These are phyloP conservation scores for Colletotrichum sidae DNA, from an alignment of 2,329 filamentous ascomycete species.

Conservation along the genomic window DNA sequence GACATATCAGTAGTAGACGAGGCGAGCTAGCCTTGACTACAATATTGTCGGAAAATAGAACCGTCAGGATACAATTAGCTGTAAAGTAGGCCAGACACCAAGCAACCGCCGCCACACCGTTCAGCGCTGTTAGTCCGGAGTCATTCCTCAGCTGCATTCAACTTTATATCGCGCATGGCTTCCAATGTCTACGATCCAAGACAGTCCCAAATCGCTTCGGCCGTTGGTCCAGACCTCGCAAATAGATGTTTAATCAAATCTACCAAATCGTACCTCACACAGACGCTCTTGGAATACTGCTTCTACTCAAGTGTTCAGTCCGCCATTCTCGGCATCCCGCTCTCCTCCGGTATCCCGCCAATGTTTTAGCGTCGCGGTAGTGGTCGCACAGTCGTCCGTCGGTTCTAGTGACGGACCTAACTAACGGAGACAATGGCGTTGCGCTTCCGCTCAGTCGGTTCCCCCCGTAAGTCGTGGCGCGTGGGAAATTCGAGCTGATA, in stretches of 20 bases:
- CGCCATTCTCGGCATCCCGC: neutral
- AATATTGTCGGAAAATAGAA: slow-evolving; percentile 16
- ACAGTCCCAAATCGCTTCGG: no score
- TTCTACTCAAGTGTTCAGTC: slow-evolving; percentile 3
- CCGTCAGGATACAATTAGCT: slow-evolving; percentile 5
- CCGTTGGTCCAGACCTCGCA: neutral
- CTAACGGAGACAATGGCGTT: neutral
- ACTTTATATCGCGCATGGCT: slow-evolving; percentile 15
- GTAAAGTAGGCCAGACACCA: neutral
- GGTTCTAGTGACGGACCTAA: slow-evolving; percentile 5
- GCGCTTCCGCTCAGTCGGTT: slow-evolving; percentile 2
- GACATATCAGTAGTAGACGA: slow-evolving; percentile 3
- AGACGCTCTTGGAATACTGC: neutral
- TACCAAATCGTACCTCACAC: slow-evolving; percentile 1
- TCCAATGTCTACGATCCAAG: no score
- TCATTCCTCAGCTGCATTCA: slow-evolving; percentile 19
- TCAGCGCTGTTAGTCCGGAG: slow-evolving; percentile 18
- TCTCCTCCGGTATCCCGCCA: no score
- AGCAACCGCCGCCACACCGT: slow-evolving; percentile 5
- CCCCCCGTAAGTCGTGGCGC: neutral
- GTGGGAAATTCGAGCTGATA: neutral
- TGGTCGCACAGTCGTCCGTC: neutral
- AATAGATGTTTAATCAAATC: neutral
- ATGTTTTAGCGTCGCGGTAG: slow-evolving; percentile 4
- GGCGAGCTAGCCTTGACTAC: slow-evolving; percentile 10